Evolutionary conservation across 805 yeast species (phyloP), one percentile per base, ranked within the genome.

Genomic region (Gaillardinia entomophila): DNA sequence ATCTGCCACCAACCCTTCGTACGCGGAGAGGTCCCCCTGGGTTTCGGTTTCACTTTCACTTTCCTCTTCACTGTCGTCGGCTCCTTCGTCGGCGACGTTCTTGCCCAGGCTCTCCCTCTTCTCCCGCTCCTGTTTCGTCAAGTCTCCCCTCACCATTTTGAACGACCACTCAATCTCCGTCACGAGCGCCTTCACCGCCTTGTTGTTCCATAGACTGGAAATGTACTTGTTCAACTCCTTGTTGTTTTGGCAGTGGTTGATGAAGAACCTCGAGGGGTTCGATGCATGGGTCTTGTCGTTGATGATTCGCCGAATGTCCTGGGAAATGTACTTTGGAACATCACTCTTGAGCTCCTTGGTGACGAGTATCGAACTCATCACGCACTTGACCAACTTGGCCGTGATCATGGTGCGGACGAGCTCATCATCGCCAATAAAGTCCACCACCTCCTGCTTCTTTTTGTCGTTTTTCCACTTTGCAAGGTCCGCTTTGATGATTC

Each of bases 211-310:
- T 12, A 73, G 29, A 32, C 49, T 64, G 4, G 80, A 73, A 33
- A 78, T 53, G 28, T 66, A 46, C 34, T 62, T 66, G 46, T 79
- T 76, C 24, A 66, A 32, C 5, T 40, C 56, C 40, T 60, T 61
- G 40, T 60, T 53, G 34, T 50, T 43, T 41, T 66, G 70, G 24
- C 73, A 58, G 46, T 66, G 52, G 2, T 46, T 43, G 28, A 59
- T 66, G 51, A 67, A 66, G 36, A 66, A 76, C 22, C 60, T 55
- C 26, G 68, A 58, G 2, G 84, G 82, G 43, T 77, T 72, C 6
- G 48, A 29, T 12, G 43, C 28, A 34, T 46, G 27, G 3, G 46
- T 6, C 41, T 62, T 62, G 42, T 64, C 60, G 6, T 34, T 29
- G 15, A 62, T 34, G 16, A 49, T 48, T 2, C 16, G 19, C 33